Evolutionary conservation across 1,284 basidiomycete species (phyloP), one percentile per base, ranked within the genome.

Genomic region (Neotropicomus parvogracilis): DNA sequence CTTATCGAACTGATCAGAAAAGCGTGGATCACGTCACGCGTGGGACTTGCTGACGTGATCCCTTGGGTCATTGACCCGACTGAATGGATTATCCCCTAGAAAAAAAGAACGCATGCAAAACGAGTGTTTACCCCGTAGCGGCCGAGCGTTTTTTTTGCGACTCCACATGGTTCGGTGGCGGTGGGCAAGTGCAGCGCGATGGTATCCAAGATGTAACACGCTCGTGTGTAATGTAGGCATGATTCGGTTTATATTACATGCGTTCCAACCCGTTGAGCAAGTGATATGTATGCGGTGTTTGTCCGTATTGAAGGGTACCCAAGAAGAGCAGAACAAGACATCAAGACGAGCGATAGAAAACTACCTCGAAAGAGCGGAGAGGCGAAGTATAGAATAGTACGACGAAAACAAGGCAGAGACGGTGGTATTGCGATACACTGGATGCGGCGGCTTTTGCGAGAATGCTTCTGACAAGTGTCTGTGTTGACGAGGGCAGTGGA

Each of bases 221-320:
- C 44, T 49, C n/a, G 53, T 51, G 53, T 51, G 57, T 65, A 56
- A 57, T 35, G 52, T 65, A 63, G 38, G 48, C 46, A 53, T 63
- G 63, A 58, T 45, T 49, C 48, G 47, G 29, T 44, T 26, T 65
- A 59, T 62, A 64, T 49, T 62, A 62, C 63, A 62, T 64, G 62
- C 54, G 46, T 60, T 66, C 60, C 63, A 62, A 56, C 59, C 63
- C 39, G 39, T 49, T 33, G 49, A 61, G 36, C 61, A 50, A 58
- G 48, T 38, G 48, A 50, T 46, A 63, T 24, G 56, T 33, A 39
- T 62, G 59, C 44, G 38, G 49, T 42, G 46, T 34, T 52, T 41
- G 62, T 65, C 60, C 60, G 17, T 58, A 49, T 44, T 24, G 50
- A 53, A 24, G 42, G 10, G 24, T 52, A 62, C 49, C 39, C 60